Evolutionary conservation across 2,329 filamentous ascomycete genomes (phyloP).

Genomic region (Ophiobolus disseminans): DNA sequence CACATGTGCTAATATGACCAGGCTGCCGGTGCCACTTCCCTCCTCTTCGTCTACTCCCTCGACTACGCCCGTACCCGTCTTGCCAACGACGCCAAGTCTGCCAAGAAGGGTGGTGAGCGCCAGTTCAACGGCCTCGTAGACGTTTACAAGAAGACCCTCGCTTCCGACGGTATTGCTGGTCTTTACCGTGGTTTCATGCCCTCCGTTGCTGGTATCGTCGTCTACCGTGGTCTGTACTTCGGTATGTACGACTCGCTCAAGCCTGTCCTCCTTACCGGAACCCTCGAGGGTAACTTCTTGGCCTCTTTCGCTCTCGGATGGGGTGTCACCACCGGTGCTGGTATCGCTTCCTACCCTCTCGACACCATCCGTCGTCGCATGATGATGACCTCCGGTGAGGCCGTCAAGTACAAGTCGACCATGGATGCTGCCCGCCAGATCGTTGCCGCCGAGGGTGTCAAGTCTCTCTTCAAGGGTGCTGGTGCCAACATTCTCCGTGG

Average conservation of each 20-base stretch:
- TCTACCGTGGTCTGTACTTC: conserved; percentile 99
- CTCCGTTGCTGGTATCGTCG: conserved; percentile 97
- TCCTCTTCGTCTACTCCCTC: conserved; percentile 99
- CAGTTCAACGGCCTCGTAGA: conserved; percentile 99
- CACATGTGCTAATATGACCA: conserved; percentile 47
- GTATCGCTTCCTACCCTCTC: conserved; percentile 99
- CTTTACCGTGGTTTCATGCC: conserved; percentile 99
- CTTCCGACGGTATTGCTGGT: conserved; percentile 97
- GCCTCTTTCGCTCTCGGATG: conserved; percentile 99
- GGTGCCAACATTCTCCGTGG: conserved; percentile 99
- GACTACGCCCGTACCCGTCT: conserved; percentile 99
- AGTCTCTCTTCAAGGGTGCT: conserved; percentile 99
- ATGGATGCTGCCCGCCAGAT: conserved; percentile 96
- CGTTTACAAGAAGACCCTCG: conserved; percentile 99
- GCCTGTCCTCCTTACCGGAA: conserved; percentile 91
- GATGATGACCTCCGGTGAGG: conserved; percentile 98
- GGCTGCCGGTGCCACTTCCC: conserved; percentile 98
- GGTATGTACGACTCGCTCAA: conserved; percentile 99
- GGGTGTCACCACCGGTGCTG: conserved; percentile 99
- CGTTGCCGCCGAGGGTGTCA: conserved; percentile 91
- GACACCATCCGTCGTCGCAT: conserved; percentile 99
- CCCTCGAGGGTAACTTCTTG: conserved; percentile 97
- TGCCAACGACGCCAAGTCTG: conserved; percentile 99
- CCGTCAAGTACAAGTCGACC: conserved; percentile 99
- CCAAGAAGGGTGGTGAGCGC: conserved; percentile 95